Base-by-base conservation (phyloP, 306 rosid species). In the Cucumis melo region DNA sequence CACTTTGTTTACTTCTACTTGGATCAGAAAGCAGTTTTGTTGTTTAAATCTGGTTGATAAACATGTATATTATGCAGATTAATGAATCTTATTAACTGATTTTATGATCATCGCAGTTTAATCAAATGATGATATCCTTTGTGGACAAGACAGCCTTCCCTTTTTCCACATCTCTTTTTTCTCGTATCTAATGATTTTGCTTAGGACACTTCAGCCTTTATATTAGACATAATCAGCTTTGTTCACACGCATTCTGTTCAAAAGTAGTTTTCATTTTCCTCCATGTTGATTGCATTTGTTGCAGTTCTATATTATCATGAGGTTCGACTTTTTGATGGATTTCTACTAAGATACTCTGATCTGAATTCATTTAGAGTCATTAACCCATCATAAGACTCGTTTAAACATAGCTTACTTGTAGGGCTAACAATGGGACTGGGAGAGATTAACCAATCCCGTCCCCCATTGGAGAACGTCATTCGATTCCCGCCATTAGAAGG, bases 11-110 rank as follows among this genome's bases (percentile, higher is more conserved):
- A 93, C 87, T 93, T 93, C 91, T 93, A 93, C 85, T 83, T 93
- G 97, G 98, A 93, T 71, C 98, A 93, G 88, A 93, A 93, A 84
- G 98, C 98, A 48, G 92, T 93, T 84, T 87, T 93, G 77, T 88
- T 93, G 46, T 93, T 93, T 81, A 91, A 93, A 81, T 91, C 98
- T 55, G 98, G 98, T 77, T 93, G 87, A 90, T 61, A 13, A 24
- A 42, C 39, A 42, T 70, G 75, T 70, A 70, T 70, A 70, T 20
- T 44, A 12, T 70, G 74, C 53, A n/a, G 74, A 67, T 39, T 39
- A 41, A 42, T 42, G 74, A 67, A 42, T 41, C 5, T 41, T 5
- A 12, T 67, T 67, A 20, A 67, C 74, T 67, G 74, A 67, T 67
- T 50, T 50, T 48, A 10, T 39, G 78, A 75, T 75, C 27, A 57